Conservation (phyloP, 495 filamentous ascomycete species). For the Xylaria telfairii region DNA sequence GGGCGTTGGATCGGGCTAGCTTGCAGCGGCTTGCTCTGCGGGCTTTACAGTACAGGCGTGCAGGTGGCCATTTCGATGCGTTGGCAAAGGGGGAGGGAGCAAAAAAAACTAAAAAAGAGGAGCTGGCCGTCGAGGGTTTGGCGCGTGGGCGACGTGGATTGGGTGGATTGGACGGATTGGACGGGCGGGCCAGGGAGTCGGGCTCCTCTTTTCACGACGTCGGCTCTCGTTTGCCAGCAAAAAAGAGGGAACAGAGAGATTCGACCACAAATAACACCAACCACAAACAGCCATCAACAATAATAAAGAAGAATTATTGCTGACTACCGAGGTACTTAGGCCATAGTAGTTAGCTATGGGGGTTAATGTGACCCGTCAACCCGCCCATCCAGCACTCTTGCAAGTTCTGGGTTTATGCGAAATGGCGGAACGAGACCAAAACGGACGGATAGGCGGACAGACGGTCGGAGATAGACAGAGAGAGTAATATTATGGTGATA, state of each 20-base stretch:
- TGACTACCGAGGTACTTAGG: conserved; percentile 3
- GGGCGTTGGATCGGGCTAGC: conserved; percentile 20
- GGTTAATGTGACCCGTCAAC: background rate
- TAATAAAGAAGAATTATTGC: conserved; percentile 12
- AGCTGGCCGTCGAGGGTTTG: conserved; percentile 22
- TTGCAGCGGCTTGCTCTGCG: conserved; percentile 14
- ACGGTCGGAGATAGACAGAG: background rate
- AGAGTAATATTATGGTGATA: conserved; percentile 10
- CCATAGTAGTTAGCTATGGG: background rate
- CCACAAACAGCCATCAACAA: background rate
- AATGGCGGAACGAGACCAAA: conserved; percentile 2
- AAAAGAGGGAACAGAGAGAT: background rate
- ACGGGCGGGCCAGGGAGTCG: conserved; percentile 12
- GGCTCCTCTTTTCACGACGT: conserved; percentile 23
- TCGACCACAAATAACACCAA: background rate
- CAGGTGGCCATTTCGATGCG: conserved; percentile 29
- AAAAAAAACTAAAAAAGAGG: conserved; percentile 31
- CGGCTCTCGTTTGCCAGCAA: conserved; percentile 17
- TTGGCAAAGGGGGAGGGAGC: conserved; percentile 24
- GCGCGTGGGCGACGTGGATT: conserved; percentile 40
- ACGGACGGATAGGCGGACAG: background rate
- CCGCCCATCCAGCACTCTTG: conserved; percentile 7
- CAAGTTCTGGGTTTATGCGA: background rate
- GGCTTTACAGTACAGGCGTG: conserved; percentile 16
- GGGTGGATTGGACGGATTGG: conserved; percentile 34